Base-by-base conservation (phyloP, 2,329 filamentous ascomycete genomes). In the Ceratocystis destructans region DNA sequence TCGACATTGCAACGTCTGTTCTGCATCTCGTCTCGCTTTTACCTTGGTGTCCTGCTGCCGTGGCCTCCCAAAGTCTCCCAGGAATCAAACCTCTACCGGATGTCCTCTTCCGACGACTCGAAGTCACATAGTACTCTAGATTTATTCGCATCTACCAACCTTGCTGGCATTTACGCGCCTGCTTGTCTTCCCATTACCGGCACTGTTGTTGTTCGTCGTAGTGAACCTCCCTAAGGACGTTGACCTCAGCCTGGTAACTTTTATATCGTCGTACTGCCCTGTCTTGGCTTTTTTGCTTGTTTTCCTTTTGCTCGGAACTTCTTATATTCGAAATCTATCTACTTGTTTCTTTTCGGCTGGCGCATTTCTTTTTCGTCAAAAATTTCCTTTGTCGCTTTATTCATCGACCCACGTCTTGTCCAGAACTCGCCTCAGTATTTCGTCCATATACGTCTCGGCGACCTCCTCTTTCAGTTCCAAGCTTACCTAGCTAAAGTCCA, bases 201-300 rank as follows among this genome's bases (percentile, higher is more conserved):
- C 55, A 31, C 61, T 55, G 41, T 59, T 46, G 57, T 53, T 46
- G 57, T 53, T 45, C 50, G 50, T 28, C 61, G 37, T 53, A 64
- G 50, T 37, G 57, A 66, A 50, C 65, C 65, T 61, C 65, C 65
- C 61, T 66, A 66, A 66, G 28, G 50, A 46, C 33, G 17, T 50
- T 22, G 20, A 28, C 25, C 15, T 28, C 61, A 33, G 28, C 41
- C 61, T 62, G 41, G 22, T 12, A 6, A 28, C 10, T 28, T 28
- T n/a, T 62, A 12, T 10, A 17, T 46, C 20, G 8, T 28, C 20
- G 2, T n/a, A 44, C 15, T 20, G 6, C 4, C n/a, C 15, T 22
- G 5, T 37, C 61, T 50, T 4, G 17, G 28, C 28, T 45, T 17
- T 28, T 17, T 45, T 25, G 22, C 0, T 25, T 25, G 22, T 25